phyloP scores from a whole-genome alignment of 345 rosid species.

The Streptanthus diversifolius region DNA sequence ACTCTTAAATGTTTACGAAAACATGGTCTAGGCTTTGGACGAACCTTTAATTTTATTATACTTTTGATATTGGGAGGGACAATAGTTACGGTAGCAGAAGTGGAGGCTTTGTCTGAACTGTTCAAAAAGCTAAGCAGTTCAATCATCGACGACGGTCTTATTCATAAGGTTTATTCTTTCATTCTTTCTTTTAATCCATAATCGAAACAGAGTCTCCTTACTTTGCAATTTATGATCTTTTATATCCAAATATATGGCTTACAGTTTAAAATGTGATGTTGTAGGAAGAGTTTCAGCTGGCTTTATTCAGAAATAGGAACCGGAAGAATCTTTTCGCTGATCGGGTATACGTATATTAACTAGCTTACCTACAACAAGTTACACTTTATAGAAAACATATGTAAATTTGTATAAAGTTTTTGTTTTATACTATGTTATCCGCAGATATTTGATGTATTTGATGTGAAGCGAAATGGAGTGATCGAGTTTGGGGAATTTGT shows the following conservation, averaged over 20 bases:
- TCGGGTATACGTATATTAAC: slow-evolving; percentile 48
- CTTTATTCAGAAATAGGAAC: slow-evolving; percentile 76
- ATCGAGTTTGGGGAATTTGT: slow-evolving; percentile 90
- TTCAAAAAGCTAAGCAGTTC: slow-evolving; percentile 86
- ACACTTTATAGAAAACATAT: background rate
- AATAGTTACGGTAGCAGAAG: slow-evolving; percentile 73
- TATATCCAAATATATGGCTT: background rate
- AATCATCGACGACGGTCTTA: slow-evolving; percentile 72
- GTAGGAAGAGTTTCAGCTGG: slow-evolving; percentile 92
- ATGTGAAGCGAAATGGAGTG: slow-evolving; percentile 85
- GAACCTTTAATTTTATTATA: background rate
- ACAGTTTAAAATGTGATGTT: background rate
- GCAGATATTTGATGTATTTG: slow-evolving; percentile 82
- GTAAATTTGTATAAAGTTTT: background rate
- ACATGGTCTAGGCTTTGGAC: background rate
- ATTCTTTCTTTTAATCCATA: background rate
- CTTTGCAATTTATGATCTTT: background rate
- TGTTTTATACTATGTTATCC: background rate
- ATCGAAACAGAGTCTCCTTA: background rate
- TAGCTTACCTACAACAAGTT: background rate
- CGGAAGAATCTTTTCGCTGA: slow-evolving; percentile 79
- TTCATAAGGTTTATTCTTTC: slow-evolving; percentile 67
- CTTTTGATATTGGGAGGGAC: slow-evolving; percentile 8
- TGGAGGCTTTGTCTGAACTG: slow-evolving; percentile 74
- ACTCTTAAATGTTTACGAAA: background rate